Conservation (phyloP, 2,329 filamentous ascomycete genomes). For the Aotearoamyces nothofagi region DNA sequence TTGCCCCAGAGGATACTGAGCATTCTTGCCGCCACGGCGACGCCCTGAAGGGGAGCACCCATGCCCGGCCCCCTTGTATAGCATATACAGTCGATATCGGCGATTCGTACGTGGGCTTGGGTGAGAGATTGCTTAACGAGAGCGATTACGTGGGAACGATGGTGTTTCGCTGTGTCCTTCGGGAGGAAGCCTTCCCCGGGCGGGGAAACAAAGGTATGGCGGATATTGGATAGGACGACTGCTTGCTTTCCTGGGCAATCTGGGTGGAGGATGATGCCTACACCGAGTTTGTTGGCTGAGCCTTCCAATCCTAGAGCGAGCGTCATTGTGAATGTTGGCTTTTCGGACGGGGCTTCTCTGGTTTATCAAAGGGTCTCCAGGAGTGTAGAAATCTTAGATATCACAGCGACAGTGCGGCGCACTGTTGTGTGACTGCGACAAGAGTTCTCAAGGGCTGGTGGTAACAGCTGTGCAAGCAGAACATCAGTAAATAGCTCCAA, state of each 20-base stretch:
- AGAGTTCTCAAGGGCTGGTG: too few relatives aligned
- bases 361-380: too few relatives aligned
- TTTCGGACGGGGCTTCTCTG: too few relatives aligned
- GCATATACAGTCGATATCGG: constrained; percentile 79
- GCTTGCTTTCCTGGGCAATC: constrained; percentile 29
- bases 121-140: constrained; percentile 69
- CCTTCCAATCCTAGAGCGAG: constrained; percentile 66
- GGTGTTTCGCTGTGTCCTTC: constrained; percentile 89
- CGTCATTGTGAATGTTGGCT: too few relatives aligned
- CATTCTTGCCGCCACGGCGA: constrained; percentile 73
- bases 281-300: constrained; percentile 93
- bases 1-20: constrained; percentile 73
- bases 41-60: constrained; percentile 80
- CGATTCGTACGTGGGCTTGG: constrained; percentile 43
- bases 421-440: too few relatives aligned
- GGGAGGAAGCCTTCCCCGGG: constrained; percentile 90
- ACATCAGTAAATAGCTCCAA: too few relatives aligned
- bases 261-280: constrained; percentile 78
- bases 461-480: too few relatives aligned
- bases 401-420: too few relatives aligned
- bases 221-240: constrained; percentile 77
- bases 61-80: constrained; percentile 94
- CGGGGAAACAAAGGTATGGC: constrained; percentile 84
- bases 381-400: too few relatives aligned
- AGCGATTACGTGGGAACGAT: constrained; percentile 69